Conservation (phyloP, 208 protist genomes). For the Naegleria fowleri region DNA sequence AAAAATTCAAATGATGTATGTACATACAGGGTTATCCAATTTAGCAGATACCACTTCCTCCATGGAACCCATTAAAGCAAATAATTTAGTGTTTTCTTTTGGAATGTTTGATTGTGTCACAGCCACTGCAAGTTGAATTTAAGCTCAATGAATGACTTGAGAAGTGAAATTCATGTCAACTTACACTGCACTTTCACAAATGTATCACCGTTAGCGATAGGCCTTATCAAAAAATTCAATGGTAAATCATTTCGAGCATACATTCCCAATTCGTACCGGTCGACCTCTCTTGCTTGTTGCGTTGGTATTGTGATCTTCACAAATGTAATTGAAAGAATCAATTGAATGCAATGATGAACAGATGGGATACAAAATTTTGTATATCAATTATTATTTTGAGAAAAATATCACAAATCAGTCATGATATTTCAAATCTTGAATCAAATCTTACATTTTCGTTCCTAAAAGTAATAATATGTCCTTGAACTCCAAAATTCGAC, state of each 20-base stretch:
- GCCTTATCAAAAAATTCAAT: neutral
- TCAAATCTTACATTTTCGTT: too few species aligned
- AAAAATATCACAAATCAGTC: too few species aligned
- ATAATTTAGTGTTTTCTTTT: neutral
- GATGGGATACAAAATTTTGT: too few species aligned
- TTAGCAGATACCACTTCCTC: neutral
- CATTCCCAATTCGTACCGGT: neutral
- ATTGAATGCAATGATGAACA: too few species aligned
- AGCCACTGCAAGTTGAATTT: neutral
- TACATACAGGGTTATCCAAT: neutral
- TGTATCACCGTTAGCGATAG: neutral
- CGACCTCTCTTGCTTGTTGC: neutral
- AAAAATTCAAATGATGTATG: too few species aligned
- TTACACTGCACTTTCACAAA: neutral
- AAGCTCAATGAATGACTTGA: too few species aligned
- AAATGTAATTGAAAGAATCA: too few species aligned
- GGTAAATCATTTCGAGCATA: neutral
- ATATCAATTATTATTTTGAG: too few species aligned
- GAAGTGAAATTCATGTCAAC: neutral
- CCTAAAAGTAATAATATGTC: too few species aligned
- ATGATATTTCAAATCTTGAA: too few species aligned
- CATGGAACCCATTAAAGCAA: neutral
- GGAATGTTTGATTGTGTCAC: neutral
- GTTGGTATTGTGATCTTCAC: too few species aligned
- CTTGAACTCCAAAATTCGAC: too few species aligned